These are phyloP conservation scores for Backusella australiensis DNA, from an alignment of 192 early-diverging fungal species.

Conservation along the genomic window DNA sequence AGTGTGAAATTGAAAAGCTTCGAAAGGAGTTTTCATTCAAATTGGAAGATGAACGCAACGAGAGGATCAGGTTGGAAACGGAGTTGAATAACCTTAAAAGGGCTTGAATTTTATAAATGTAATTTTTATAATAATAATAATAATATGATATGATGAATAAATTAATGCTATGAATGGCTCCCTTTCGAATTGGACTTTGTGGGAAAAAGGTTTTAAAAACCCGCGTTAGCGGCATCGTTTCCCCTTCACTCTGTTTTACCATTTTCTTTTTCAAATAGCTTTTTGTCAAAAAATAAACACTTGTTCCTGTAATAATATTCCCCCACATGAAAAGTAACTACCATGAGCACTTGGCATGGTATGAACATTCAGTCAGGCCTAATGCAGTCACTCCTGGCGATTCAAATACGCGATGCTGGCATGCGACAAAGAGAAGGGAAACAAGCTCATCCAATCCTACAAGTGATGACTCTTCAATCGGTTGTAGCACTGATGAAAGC, in stretches of 20 bases:
- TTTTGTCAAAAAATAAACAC: too few species aligned
- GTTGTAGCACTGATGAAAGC: background rate
- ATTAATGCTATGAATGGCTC: background rate
- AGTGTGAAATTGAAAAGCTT: conserved; percentile 20
- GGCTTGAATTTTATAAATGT: background rate
- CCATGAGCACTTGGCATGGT: background rate
- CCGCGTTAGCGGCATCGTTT: too few species aligned
- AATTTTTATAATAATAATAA: background rate
- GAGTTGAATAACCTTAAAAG: conserved; percentile 14
- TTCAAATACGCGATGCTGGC: background rate
- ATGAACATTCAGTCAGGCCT: background rate
- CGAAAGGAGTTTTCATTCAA: conserved; percentile 17
- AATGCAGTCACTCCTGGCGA: background rate
- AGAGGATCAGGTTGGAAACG: conserved; percentile 17
- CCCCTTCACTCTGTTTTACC: background rate
- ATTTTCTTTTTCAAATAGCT: background rate
- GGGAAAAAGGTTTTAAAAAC: too few species aligned
- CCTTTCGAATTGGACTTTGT: too few species aligned
- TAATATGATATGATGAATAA: background rate
- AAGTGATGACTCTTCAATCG: background rate
- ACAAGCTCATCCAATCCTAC: background rate
- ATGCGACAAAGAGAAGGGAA: background rate
- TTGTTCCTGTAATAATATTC: background rate
- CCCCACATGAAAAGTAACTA: conserved; percentile 3
- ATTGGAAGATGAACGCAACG: conserved; percentile 21